Evolutionary conservation across 2,329 filamentous ascomycete species (phyloP).

Genomic region (Cordyceps militaris): DNA sequence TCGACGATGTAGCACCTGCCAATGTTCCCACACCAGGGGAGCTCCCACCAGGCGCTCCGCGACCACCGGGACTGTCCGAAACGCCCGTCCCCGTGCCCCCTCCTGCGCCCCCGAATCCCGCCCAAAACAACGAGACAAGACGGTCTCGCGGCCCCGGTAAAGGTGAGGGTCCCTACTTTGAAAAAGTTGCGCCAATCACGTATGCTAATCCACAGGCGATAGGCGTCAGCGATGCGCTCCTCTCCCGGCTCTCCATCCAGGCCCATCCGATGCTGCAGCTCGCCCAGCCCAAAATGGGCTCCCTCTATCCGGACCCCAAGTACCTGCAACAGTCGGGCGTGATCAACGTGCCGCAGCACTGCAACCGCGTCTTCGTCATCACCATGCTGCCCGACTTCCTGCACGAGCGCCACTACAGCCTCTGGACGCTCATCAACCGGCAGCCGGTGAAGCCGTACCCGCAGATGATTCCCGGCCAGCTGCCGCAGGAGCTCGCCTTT

Average conservation of each 20-base stretch:
- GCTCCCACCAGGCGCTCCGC: slow-evolving; percentile 12
- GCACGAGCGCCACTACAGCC: slow-evolving; percentile 62
- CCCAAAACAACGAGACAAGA: slow-evolving; percentile 29
- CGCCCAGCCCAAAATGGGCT: slow-evolving; percentile 54
- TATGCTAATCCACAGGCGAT: slow-evolving; percentile 18
- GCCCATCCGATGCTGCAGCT: slow-evolving; percentile 61
- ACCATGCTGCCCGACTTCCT: slow-evolving; percentile 57
- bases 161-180: slow-evolving; percentile 25
- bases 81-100: slow-evolving; percentile 19
- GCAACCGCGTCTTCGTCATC: slow-evolving; percentile 65
- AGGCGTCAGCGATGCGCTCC: slow-evolving; percentile 55
- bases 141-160: slow-evolving; percentile 35
- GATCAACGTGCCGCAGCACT: slow-evolving; percentile 58
- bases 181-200: neutral
- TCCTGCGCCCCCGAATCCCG: slow-evolving; percentile 17
- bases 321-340: slow-evolving; percentile 66
- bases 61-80: neutral
- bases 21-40: slow-evolving; percentile 2
- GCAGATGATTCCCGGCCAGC: slow-evolving; percentile 47
- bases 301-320: slow-evolving; percentile 57
- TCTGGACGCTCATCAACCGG: slow-evolving; percentile 67
- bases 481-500: slow-evolving; percentile 59
- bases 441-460: slow-evolving; percentile 46
- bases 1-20: neutral
- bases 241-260: slow-evolving; percentile 57